Evolutionary conservation across 2,329 filamentous ascomycete species (phyloP).

Genomic region (Xylaria sp.): DNA sequence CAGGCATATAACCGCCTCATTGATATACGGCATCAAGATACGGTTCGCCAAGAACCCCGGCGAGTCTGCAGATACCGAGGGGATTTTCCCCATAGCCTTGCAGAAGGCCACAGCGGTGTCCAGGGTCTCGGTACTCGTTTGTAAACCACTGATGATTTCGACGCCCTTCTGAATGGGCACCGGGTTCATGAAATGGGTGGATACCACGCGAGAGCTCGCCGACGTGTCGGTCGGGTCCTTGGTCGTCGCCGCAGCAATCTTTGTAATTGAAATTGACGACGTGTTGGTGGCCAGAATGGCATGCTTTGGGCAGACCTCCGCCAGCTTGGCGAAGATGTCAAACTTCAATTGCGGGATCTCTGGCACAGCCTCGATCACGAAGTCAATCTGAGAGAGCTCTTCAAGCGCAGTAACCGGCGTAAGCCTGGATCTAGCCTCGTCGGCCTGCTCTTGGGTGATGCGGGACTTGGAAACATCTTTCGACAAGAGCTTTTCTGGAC

Average conservation of each 20-base stretch:
- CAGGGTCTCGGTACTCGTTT: conserved; percentile 82
- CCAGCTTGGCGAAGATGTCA: conserved; percentile 82
- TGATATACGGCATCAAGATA: conserved; percentile 99
- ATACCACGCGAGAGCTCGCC: conserved; percentile 84
- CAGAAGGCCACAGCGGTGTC: conserved; percentile 84
- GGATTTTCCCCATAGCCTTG: conserved; percentile 88
- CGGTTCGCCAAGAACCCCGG: conserved; percentile 96
- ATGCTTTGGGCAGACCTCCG: conserved; percentile 78
- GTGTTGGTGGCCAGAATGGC: conserved; percentile 96
- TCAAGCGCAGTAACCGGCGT: conserved; percentile 73
- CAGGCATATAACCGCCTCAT: conserved; percentile 90
- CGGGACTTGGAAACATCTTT: conserved; percentile 91
- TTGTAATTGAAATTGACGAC: conserved; percentile 96
- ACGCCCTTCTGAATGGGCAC: conserved; percentile 96
- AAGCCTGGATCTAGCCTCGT: conserved; percentile 71
- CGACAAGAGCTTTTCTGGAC: conserved; percentile 80
- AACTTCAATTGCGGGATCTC: conserved; percentile 88
- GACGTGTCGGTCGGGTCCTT: conserved; percentile 77
- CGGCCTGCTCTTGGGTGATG: conserved; percentile 80
- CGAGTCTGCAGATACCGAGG: conserved; percentile 83
- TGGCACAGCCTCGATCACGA: conserved; percentile 96
- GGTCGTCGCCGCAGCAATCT: conserved; percentile 86
- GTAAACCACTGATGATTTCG: conserved; percentile 93
- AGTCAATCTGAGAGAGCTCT: conserved; percentile 81
- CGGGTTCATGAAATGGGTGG: conserved; percentile 99